Conservation (phyloP, 2,329 filamentous ascomycete species). For the Rachicladosporium sp. region DNA sequence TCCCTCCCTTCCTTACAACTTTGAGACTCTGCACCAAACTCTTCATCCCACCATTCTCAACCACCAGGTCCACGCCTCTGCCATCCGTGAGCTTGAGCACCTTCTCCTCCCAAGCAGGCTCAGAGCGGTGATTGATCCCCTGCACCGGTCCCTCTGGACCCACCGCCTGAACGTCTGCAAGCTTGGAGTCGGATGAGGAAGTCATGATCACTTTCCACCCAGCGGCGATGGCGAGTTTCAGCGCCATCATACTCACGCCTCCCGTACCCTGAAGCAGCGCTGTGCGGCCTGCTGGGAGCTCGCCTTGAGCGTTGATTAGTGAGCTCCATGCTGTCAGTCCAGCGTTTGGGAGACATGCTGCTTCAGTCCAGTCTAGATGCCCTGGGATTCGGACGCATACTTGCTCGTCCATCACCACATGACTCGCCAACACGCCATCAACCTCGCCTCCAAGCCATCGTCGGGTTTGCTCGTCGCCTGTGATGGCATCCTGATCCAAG, state of each 20-base stretch:
- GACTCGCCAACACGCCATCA: slow-evolving; percentile 31
- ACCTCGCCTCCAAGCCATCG: slow-evolving; percentile 35
- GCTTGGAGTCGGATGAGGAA: slow-evolving; percentile 43
- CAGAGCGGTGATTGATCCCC: slow-evolving; percentile 46
- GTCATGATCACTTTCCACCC: slow-evolving; percentile 26
- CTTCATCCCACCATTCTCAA: slow-evolving; percentile 34
- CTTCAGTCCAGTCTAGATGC: slow-evolving; percentile 26
- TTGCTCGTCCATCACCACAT: slow-evolving; percentile 30
- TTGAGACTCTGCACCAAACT: slow-evolving; percentile 29
- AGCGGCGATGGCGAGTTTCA: slow-evolving; percentile 18
- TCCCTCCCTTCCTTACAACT: slow-evolving; percentile 13
- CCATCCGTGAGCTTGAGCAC: slow-evolving; percentile 34
- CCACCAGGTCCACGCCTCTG: slow-evolving; percentile 31
- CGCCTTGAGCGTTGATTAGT: too few relatives aligned
- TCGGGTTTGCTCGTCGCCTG: slow-evolving; percentile 24
- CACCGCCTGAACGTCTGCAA: slow-evolving; percentile 36
- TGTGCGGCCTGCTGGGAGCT: too few relatives aligned
- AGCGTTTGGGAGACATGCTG: slow-evolving; percentile 31
- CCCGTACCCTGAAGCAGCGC: slow-evolving; percentile 31
- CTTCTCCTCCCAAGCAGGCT: slow-evolving; percentile 43
- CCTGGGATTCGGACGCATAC: slow-evolving; percentile 25
- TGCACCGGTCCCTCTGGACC: slow-evolving; percentile 36
- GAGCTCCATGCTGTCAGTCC: slow-evolving; percentile 33
- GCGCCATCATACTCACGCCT: slow-evolving; percentile 19
- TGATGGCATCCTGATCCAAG: slow-evolving; percentile 32